Evolutionary conservation across 768 basidiomycete genomes (phyloP), one percentile per base, ranked within the genome.

Genomic region (Hypsizygus marmoreus): DNA sequence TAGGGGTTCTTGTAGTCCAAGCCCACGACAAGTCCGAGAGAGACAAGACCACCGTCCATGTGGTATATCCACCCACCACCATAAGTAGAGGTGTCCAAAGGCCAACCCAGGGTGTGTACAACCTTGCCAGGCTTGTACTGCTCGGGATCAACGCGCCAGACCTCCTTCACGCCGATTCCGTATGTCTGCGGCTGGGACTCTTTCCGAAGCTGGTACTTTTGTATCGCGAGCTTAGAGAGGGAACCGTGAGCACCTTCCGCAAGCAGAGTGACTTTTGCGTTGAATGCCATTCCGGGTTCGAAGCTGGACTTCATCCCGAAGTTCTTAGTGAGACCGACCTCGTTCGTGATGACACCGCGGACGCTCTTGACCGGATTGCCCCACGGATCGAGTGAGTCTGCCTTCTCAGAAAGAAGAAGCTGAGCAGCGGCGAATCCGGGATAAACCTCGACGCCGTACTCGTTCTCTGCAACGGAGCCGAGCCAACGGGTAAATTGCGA

Each of bases 1-100:
- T 90, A 95, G 0, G 95, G 95, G 61, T 98, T 98, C 54, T 83
- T 75, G 63, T 97, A 99, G 65, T 99, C 97, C 53, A 97, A 74
- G 0, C 94, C 97, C 41, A 98, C 76, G 45, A 97, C 97, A 41
- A 98, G 67, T 3, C 97, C 97, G 43, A 98, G 63, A 54, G 84
- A 88, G 53, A 99, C 90, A 34, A 97, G 79, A 1, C 90, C 88
- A 44, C 85, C 90, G 29, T 83, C 89, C 91, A 97, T 95, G 63
- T 98, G 97, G 64, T 99, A 99, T 4, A 90, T 76, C 82, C 86
- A 98, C 6, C 90, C 89, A 1, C 97, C 97, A 2, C 95, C 97
- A 59, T 97, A 90, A 1, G 92, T 94, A 40, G 80, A 67, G 54
- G 67, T 77, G 62, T 88, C 82, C 45, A 99, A 69, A 0, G 97